Percentiles rank a stretch among this genome's conserved stretches.
phyloP scores from a whole-genome alignment of 202 grass and related monocot species.

The Dendrocalamus latiflorus region DNA sequence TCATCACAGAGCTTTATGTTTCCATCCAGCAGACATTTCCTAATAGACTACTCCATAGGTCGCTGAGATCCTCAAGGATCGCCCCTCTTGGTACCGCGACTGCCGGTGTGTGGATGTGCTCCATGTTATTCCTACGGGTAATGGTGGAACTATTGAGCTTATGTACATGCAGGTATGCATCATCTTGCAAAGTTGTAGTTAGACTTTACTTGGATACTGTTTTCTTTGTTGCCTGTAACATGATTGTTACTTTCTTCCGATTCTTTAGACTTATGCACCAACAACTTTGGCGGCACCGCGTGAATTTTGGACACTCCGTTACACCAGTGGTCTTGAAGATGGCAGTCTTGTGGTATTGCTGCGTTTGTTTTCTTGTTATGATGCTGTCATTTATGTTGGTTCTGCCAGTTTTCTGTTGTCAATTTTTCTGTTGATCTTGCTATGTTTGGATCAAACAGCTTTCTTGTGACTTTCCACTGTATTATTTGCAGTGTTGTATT shows the following conservation, averaged over 20 bases:
- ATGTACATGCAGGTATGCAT: constrained; percentile 92
- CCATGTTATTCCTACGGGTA: constrained; percentile 79
- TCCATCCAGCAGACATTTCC: constrained; percentile 15
- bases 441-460: background rate
- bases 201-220: background rate
- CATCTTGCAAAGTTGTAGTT: background rate
- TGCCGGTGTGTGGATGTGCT: constrained; percentile 84
- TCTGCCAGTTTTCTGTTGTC: background rate
- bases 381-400: constrained; percentile 16
- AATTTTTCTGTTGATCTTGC: background rate
- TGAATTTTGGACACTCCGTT: constrained; percentile 95
- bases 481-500: background rate
- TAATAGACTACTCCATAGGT: constrained; percentile 60
- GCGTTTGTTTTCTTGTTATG: background rate
- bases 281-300: constrained; percentile 84
- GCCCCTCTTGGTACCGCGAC: constrained; percentile 89
- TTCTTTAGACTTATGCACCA: constrained; percentile 79
- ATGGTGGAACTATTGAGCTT: constrained; percentile 93
- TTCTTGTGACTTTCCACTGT: background rate
- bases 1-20: constrained; percentile 31
- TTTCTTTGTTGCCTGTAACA: constrained; percentile 15
- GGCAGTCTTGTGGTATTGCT: constrained; percentile 90
- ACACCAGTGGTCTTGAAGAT: constrained; percentile 92
- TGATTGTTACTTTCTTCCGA: constrained; percentile 4
- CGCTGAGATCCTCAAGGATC: constrained; percentile 97